Base-by-base conservation (phyloP, 768 basidiomycete species). In the Rhodotorula taiwanensis region DNA sequence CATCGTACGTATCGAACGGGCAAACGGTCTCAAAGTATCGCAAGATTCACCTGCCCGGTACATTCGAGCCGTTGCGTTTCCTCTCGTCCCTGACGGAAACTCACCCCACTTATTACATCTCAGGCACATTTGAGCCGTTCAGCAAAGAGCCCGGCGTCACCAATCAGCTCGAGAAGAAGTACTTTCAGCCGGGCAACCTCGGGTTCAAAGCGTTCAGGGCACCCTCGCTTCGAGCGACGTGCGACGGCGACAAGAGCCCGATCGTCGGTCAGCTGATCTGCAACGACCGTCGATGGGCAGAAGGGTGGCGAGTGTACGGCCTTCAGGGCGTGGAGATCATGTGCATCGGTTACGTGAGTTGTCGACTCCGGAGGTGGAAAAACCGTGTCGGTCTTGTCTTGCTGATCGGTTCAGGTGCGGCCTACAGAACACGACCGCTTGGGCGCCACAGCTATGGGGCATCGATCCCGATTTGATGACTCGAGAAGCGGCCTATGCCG, bases 91-190 rank as follows among this genome's bases (percentile, higher is more conserved):
- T n/a, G n/a, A n/a, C n/a, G n/a, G n/a, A 6, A 36, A 20, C 7
- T 6, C n/a, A 3, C 50, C 10, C 27, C 2, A 11, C 5, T 34
- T 14, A 30, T n/a, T n/a, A n/a, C n/a, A n/a, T n/a, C 9, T 8
- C 50, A 36, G 58, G 58, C 16, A 62, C 74, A 13, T 44, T 71
- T 41, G 74, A 76, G 64, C 75, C 75, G 8, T 76, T 75, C 69
- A 67, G 69, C 52, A 58, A 67, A 20, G 67, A 73, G n/a, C 66
- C 69, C 6, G 61, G 52, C 25, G 74, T 74, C 18, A 75, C 74
- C 20, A 75, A 76, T 56, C 75, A 76, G 64, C 74, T 76, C 47
- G 75, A 76, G 65, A 76, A 76, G 60, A 58, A 27, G 36, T 74
- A 75, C 62, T 76, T 76, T 59, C 62, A 68, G n/a, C 74, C 74